phyloP scores from a whole-genome alignment of 2,329 filamentous ascomycete species.

The Fusarium incarnatum region DNA sequence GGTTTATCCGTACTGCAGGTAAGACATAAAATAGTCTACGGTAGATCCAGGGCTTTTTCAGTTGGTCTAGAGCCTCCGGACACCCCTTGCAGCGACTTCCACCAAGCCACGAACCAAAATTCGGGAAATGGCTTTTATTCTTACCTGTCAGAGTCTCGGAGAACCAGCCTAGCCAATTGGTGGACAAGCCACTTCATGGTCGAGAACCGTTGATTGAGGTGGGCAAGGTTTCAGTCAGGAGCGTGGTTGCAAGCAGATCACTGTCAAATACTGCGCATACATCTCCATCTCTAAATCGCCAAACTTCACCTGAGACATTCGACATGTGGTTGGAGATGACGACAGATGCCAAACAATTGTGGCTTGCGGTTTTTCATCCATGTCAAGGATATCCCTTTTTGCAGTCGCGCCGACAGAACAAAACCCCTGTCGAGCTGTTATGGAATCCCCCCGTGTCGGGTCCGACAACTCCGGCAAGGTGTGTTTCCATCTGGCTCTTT shows the following conservation, averaged over 20 bases:
- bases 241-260: constrained; percentile 32
- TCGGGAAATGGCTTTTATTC: constrained; percentile 27
- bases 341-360: constrained; percentile 18
- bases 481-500: constrained; percentile 4
- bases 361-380: constrained; percentile 1
- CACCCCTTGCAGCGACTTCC: constrained; percentile 26
- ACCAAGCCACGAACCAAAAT: constrained; percentile 34
- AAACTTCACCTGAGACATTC: constrained; percentile 41
- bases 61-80: neutral
- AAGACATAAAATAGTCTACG: constrained; percentile 6
- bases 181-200: constrained; percentile 14
- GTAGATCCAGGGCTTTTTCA: constrained; percentile 14
- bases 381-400: constrained; percentile 9
- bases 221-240: constrained; percentile 36
- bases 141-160: constrained; percentile 7
- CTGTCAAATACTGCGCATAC: constrained; percentile 6
- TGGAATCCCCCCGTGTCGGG: constrained; percentile 1
- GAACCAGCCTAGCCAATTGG: constrained; percentile 14
- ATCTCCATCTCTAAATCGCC: constrained; percentile 8
- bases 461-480: constrained; percentile 1
- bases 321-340: constrained; percentile 28
- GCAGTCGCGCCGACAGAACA: constrained; percentile 7
- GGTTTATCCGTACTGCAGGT: neutral
- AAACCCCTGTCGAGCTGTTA: neutral
- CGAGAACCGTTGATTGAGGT: constrained; percentile 37